A percentile compares a stretch with the other conserved stretches of the same genome.
phyloP scores from a whole-genome alignment of 495 filamentous ascomycete genomes.

The Cenococcum geophilum region DNA sequence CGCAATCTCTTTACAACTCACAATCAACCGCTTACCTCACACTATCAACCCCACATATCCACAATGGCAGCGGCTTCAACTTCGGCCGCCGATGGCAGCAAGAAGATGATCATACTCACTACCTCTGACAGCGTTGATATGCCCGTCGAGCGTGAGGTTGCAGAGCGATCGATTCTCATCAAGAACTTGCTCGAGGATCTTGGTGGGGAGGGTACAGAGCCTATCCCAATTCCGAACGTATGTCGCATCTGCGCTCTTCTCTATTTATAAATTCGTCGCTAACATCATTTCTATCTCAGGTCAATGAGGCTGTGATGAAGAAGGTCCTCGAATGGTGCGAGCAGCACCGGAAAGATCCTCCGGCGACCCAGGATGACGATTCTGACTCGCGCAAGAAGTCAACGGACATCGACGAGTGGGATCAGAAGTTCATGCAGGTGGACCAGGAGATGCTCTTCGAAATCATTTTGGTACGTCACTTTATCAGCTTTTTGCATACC shows the following conservation, averaged over 20 bases:
- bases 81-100: constrained; percentile 1
- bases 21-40: background rate
- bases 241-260: constrained; percentile 33
- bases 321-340: constrained; percentile 98
- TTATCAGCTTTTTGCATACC: constrained; percentile 10
- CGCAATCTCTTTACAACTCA: background rate
- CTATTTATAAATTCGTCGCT: constrained; percentile 10
- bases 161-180: constrained; percentile 88
- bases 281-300: constrained; percentile 44
- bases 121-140: constrained; percentile 55
- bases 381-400: constrained; percentile 94
- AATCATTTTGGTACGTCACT: constrained; percentile 81
- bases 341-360: constrained; percentile 85
- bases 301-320: constrained; percentile 85
- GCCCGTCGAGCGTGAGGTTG: constrained; percentile 67
- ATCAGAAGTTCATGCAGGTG: constrained; percentile 99
- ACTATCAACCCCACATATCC: constrained; percentile 1
- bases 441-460: constrained; percentile 99
- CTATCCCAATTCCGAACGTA: constrained; percentile 85
- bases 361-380: constrained; percentile 71
- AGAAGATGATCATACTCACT: constrained; percentile 45
- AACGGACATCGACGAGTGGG: constrained; percentile 98
- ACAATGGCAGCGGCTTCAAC: constrained; percentile 34
- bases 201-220: constrained; percentile 59
- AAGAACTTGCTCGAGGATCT: constrained; percentile 97